These are phyloP conservation scores for Phytophthora palmivora DNA, from an alignment of 352 stramenopile genomes.

Conservation along the genomic window DNA sequence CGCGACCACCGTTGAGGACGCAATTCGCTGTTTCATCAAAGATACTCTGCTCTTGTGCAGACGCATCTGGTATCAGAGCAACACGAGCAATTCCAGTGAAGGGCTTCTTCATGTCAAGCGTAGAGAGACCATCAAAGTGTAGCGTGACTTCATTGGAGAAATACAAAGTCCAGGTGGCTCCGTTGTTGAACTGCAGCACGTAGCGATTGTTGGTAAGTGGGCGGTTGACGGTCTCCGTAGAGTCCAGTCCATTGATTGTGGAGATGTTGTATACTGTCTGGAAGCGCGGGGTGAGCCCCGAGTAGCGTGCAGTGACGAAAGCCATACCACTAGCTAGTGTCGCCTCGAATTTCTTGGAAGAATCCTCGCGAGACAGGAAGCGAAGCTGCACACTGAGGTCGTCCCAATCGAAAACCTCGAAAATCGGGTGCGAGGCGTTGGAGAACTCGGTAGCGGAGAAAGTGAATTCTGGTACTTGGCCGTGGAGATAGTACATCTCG, in stretches of 20 bases:
- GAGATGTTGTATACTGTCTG: slow-evolving; percentile 50
- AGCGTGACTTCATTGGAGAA: slow-evolving; percentile 44
- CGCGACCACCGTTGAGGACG: slow-evolving; percentile 52
- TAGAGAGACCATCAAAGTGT: slow-evolving; percentile 42
- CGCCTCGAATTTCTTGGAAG: slow-evolving; percentile 47
- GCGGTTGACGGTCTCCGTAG: slow-evolving; percentile 31
- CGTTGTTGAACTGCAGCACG: slow-evolving; percentile 57
- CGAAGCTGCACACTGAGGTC: slow-evolving; percentile 63
- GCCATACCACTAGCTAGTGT: slow-evolving; percentile 73
- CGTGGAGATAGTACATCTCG: slow-evolving; percentile 62
- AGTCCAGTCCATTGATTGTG: slow-evolving; percentile 55
- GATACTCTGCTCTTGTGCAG: slow-evolving; percentile 36
- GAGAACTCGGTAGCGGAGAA: slow-evolving; percentile 65
- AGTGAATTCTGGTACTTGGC: slow-evolving; percentile 51
- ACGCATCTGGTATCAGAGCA: slow-evolving; percentile 46
- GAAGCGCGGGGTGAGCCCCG: slow-evolving; percentile 52
- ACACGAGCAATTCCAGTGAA: slow-evolving; percentile 46
- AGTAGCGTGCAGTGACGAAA: slow-evolving; percentile 62
- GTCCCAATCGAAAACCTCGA: slow-evolving; percentile 58
- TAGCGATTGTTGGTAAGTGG: slow-evolving; percentile 53
- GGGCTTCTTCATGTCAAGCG: slow-evolving; percentile 37
- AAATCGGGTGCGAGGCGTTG: slow-evolving; percentile 29
- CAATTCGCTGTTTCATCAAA: slow-evolving; percentile 52
- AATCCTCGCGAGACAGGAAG: slow-evolving; percentile 37
- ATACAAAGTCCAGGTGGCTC: slow-evolving; percentile 68